phyloP scores from a whole-genome alignment of 108 stramenopile species.

The Seminavis robusta region DNA sequence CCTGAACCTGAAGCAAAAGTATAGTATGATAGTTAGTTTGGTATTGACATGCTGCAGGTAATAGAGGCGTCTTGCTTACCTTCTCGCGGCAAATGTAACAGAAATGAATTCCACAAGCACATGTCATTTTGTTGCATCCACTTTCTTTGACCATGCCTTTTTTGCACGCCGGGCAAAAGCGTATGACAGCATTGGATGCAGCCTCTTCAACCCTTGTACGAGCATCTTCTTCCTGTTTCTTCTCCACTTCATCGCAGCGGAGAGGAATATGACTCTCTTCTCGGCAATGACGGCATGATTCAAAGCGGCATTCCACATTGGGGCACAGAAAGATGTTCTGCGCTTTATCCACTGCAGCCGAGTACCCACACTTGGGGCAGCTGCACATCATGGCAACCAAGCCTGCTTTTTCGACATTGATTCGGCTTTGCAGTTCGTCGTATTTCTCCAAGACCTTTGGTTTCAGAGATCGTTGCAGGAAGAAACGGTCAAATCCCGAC shows the following conservation, averaged over 20 bases:
- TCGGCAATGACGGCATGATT: conserved; percentile 76
- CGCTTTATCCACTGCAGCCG: conserved; percentile 38
- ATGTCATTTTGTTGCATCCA: conserved; percentile 76
- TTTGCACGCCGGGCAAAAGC: conserved; percentile 75
- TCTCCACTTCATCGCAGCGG: conserved; percentile 75
- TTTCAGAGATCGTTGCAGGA: conserved; percentile 56
- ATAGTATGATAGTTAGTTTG: too few relatives aligned
- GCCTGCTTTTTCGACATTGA: conserved; percentile 40
- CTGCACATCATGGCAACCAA: background rate
- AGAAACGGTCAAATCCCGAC: conserved; percentile 55
- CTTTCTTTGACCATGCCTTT: conserved; percentile 65
- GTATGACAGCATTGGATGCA: conserved; percentile 71
- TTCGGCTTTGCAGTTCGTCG: conserved; percentile 58
- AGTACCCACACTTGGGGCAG: conserved; percentile 82
- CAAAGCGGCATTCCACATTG: conserved; percentile 55
- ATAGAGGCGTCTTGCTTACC: background rate
- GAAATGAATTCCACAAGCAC: conserved; percentile 60
- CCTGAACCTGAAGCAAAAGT: too few relatives aligned
- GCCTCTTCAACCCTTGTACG: conserved; percentile 87
- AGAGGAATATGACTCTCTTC: conserved; percentile 74
- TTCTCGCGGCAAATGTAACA: conserved; percentile 80
- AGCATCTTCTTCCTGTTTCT: conserved; percentile 48
- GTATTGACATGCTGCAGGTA: too few relatives aligned
- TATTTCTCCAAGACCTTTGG: conserved; percentile 73
- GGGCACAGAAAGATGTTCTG: conserved; percentile 61